phyloP scores from a whole-genome alignment of 2,329 filamentous ascomycete species.

The Neofusicoccum umdonicola region DNA sequence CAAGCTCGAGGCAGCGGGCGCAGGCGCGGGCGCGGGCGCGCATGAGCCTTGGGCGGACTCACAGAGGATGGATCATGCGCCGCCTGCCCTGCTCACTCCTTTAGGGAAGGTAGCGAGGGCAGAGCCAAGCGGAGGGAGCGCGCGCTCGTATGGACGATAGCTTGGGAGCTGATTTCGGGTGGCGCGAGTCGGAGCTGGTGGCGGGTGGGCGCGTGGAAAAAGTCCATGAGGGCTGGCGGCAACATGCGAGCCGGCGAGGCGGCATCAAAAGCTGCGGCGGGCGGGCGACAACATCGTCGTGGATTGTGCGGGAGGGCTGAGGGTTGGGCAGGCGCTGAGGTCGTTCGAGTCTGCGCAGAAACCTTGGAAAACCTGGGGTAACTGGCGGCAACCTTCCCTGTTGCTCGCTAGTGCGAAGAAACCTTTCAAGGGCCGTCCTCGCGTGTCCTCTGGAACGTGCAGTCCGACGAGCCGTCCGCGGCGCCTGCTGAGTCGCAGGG shows the following conservation, averaged over 20 bases:
- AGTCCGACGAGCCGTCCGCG: neutral
- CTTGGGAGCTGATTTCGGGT: neutral
- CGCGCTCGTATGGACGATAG: neutral
- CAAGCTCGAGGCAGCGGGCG: too few relatives aligned
- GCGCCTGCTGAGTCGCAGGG: constrained; percentile 2
- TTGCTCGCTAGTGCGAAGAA: constrained; percentile 16
- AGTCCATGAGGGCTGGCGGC: constrained; percentile 15
- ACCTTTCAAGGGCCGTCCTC: constrained; percentile 14
- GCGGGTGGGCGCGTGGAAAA: constrained; percentile 6
- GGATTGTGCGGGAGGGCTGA: neutral
- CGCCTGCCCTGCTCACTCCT: constrained; percentile 9
- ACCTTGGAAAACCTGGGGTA: constrained; percentile 16
- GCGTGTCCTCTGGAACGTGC: constrained; percentile 11
- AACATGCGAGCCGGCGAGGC: constrained; percentile 5
- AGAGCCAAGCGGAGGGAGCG: constrained; percentile 6
- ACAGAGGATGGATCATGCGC: neutral
- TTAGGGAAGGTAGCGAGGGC: neutral
- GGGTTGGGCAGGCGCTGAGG: neutral
- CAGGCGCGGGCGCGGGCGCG: neutral
- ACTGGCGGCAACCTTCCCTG: constrained; percentile 8
- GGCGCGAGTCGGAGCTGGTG: constrained; percentile 1
- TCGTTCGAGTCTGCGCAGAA: constrained; percentile 12
- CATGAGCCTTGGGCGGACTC: neutral
- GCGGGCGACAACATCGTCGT: neutral
- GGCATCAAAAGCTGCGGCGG: neutral